A percentile compares a stretch with the other conserved stretches of the same genome.
These are phyloP conservation scores for Orbilia ellipsospora DNA, from an alignment of 2,329 filamentous ascomycete species.

Conservation along the genomic window DNA sequence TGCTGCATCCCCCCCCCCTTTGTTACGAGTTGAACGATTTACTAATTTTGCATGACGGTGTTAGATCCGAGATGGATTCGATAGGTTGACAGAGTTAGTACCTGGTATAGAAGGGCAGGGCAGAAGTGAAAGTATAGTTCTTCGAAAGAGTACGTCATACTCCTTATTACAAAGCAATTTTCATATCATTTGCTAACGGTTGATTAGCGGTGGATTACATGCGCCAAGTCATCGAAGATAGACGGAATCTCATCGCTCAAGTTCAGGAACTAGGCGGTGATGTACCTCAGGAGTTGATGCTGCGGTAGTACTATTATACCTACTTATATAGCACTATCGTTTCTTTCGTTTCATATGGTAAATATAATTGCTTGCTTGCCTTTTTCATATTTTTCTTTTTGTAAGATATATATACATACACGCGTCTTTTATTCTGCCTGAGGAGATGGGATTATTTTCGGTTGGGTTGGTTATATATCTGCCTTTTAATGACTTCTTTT, in stretches of 20 bases:
- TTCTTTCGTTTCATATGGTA: conserved; percentile 4
- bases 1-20: not conserved
- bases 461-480: not conserved
- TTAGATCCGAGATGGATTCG: conserved; percentile 81
- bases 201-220: conserved; percentile 71
- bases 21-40: not conserved
- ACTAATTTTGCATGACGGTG: conserved; percentile 60
- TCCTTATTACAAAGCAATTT: not conserved
- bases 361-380: not conserved
- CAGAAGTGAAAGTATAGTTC: conserved; percentile 84
- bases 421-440: not conserved
- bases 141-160: conserved; percentile 69
- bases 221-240: conserved; percentile 70
- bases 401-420: not conserved
- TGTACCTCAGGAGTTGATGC: conserved; percentile 62
- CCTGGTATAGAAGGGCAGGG: conserved; percentile 85
- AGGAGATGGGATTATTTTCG: not conserved
- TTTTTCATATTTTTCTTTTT: conserved; percentile 6
- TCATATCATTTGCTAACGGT: not conserved
- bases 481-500: not conserved
- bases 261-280: conserved; percentile 71
- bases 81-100: conserved; percentile 80
- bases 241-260: conserved; percentile 69
- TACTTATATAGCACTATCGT: not conserved
- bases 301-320: conserved; percentile 14